Conservation (phyloP, 495 filamentous ascomycete genomes). For the Aspergillus wentii region DNA sequence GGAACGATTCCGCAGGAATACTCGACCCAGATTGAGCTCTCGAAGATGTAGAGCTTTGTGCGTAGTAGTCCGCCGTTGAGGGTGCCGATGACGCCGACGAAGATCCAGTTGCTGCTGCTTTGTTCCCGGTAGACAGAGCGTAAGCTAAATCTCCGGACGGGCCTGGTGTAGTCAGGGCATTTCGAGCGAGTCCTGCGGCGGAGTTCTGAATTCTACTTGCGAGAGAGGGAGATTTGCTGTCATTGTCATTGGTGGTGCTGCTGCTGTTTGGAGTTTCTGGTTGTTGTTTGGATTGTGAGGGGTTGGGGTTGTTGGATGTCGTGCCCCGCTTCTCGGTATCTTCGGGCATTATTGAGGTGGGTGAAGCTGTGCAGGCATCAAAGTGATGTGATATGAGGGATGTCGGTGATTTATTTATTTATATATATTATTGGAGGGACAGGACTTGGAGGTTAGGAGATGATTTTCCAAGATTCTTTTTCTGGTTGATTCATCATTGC, state of each 20-base stretch:
- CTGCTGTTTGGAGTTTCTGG: conserved; percentile 5
- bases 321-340: background rate
- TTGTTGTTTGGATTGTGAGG: conserved; percentile 1
- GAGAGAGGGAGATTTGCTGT: conserved; percentile 17
- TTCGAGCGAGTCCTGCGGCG: conserved; percentile 28
- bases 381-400: too few species aligned
- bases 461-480: too few species aligned
- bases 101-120: conserved; percentile 9
- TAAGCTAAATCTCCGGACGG: conserved; percentile 19
- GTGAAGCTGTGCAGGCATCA: background rate
- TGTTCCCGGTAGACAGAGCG: conserved; percentile 17
- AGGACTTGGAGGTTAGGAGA: too few species aligned
- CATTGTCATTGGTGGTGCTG: conserved; percentile 3
- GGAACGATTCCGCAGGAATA: conserved; percentile 13
- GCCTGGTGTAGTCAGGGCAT: conserved; percentile 20
- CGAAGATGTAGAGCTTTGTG: conserved; percentile 3
- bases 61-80: conserved; percentile 12
- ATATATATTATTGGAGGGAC: too few species aligned
- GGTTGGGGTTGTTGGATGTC: conserved; percentile 1
- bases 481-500: too few species aligned
- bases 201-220: conserved; percentile 35
- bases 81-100: conserved; percentile 12
- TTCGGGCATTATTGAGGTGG: background rate
- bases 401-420: too few species aligned
- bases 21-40: background rate